Evolutionary conservation across 2,329 filamentous ascomycete species (phyloP).

Genomic region (Fusarium protoensiforme): DNA sequence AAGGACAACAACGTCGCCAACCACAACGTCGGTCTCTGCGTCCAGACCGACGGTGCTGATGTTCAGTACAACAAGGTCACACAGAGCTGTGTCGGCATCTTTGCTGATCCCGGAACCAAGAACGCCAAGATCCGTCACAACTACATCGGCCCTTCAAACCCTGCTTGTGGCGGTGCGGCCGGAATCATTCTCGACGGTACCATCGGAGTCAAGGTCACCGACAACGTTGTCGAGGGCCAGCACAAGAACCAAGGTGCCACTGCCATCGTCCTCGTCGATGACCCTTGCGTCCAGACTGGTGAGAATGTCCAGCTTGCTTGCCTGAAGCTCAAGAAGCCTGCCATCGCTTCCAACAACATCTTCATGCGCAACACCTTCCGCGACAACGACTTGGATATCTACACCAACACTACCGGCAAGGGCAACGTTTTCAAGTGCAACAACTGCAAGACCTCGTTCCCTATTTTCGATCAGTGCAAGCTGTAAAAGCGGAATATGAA

Average conservation of each 20-base stretch:
- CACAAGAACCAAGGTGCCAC: constrained; percentile 25
- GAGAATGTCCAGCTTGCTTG: constrained; percentile 16
- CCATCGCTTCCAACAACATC: constrained; percentile 41
- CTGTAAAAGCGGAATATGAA: not conserved
- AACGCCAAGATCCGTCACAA: constrained; percentile 46
- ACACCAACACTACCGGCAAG: constrained; percentile 24
- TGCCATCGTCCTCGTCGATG: constrained; percentile 42
- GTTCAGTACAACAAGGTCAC: constrained; percentile 48
- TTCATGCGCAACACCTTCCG: constrained; percentile 44
- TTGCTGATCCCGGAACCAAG: constrained; percentile 47
- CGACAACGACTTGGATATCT: constrained; percentile 44
- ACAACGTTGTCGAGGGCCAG: constrained; percentile 44
- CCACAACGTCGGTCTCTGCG: constrained; percentile 48
- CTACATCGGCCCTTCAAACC: constrained; percentile 34
- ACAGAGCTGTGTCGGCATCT: constrained; percentile 45
- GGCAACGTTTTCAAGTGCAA: constrained; percentile 44
- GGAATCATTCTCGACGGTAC: constrained; percentile 46
- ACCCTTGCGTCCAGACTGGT: constrained; percentile 14
- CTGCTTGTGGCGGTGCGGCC: constrained; percentile 15
- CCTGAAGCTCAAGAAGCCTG: constrained; percentile 10
- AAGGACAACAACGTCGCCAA: constrained; percentile 45
- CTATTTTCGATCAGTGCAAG: not conserved
- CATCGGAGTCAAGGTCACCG: constrained; percentile 39
- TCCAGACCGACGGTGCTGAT: constrained; percentile 48
- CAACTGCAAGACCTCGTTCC: constrained; percentile 15